Evolutionary conservation across 176 grass and related monocot species (phyloP), one percentile per base, ranked within the genome.

Genomic region (Aegilops bicornis): DNA sequence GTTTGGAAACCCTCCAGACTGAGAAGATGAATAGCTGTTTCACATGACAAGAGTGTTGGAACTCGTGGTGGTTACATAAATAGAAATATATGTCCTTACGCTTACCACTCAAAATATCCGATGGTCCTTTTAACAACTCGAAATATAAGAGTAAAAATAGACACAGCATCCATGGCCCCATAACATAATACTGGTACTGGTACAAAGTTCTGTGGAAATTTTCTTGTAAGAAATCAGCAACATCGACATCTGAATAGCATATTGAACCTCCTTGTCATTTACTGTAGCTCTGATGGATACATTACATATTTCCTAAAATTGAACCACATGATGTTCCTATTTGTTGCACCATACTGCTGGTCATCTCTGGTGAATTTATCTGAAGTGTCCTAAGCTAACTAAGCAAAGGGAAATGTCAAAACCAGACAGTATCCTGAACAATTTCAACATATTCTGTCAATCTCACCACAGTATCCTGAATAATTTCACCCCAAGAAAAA

Each of bases 11-110:
- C 84, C 93, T 83, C 89, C 95, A 70, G 89, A 86, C 81, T 91
- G 96, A 86, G 92, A 95, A 58, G 96, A 92, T 64, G 91, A 94
- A 71, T 95, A 98, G 62, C 96, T 98, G 85, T 87, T 90, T 67
- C 78, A 84, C 27, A 58, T 50, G 58, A 81, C 22, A 80, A 80
- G n/a, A 19, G 64, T 58, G 58, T 83, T 54, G 86, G 79, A 64
- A 86, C 78, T 63, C 7, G 6, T 56, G 40, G 67, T 7, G 23
- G 45, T 69, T 88, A 42, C 39, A 42, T 10, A 42, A 10, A 42
- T 42, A 10, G 39, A 42, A 10, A 42, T 42, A 10, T 42, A 42
- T 33, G 12, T 8, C 30, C 16, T 80, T 50, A 22, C 5, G 24
- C 4, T 72, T 11, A 45, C 36, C 36, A 37, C 36, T 37, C 22